Conservation (phyloP, 2,329 filamentous ascomycete species). For the Dothistroma septosporum region DNA sequence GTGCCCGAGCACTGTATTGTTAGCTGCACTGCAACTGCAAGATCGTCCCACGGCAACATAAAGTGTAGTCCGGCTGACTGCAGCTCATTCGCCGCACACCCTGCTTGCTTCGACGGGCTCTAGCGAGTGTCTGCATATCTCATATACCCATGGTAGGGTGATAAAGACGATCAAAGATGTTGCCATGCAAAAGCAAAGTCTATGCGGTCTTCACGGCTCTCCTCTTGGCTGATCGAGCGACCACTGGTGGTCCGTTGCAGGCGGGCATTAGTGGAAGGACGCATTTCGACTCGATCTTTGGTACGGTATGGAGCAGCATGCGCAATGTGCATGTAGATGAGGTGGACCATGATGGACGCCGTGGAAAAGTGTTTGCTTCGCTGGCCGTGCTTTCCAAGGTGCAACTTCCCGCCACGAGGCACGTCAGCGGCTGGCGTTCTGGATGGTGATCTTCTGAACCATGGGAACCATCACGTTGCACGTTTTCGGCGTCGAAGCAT, state of each 20-base stretch:
- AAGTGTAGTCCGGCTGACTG: neutral
- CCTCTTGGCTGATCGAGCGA: neutral
- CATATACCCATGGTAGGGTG: neutral
- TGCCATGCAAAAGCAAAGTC: neutral
- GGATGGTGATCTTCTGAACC: neutral
- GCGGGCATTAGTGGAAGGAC: neutral
- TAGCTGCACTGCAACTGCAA: neutral
- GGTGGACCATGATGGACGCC: neutral
- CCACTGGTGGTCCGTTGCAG: no score
- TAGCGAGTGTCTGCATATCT: neutral
- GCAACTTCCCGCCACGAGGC: neutral
- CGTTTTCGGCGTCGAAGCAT: constrained; percentile 2
- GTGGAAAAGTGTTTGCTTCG: neutral
- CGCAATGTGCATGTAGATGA: neutral
- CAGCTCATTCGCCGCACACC: neutral
- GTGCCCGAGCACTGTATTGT: neutral
- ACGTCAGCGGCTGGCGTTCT: neutral
- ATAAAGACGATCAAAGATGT: neutral
- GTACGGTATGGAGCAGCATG: neutral
- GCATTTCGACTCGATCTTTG: neutral
- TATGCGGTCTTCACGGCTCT: neutral
- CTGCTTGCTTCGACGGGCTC: neutral
- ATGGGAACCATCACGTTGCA: neutral
- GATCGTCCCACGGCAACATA: neutral
- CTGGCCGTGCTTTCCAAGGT: neutral